Base-by-base conservation (phyloP, 345 rosid genomes). In the Pugionium dolabratum region DNA sequence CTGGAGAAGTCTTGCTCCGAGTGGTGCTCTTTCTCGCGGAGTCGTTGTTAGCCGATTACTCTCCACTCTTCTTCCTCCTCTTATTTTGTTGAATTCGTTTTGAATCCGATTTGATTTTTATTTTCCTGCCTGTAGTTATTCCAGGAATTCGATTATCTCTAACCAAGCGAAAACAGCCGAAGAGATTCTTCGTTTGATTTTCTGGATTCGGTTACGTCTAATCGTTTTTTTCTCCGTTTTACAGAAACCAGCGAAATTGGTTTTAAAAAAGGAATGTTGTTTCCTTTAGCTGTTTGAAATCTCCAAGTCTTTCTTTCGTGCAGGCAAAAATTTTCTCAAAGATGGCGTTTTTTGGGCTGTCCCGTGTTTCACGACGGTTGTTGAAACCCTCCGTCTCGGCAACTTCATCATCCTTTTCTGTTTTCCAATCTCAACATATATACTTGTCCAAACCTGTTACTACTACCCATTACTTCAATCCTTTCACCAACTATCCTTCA, bases 331-430 rank as follows among this genome's bases (percentile, higher is more conserved):
- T 32, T 44, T 37, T 25, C 26, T 6, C 25, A 43, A 75, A 54
- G 67, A 82, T 82, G 85, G 60, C 78, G 59, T 69, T 39, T 37
- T 68, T 60, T 30, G 35, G 69, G 29, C 9, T 76, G 28, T 43
- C 52, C 53, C 75, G 73, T 50, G 62, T 73, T 52, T 62, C 76
- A 11, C 62, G 72, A 29, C 59, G 64, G 62, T 59, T 63, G 29
- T 47, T 75, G 58, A 67, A 44, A 36, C 55, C 77, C 7, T 82
- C 75, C 54, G 60, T 70, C 65, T 66, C 72, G 29, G 67, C 62
- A 69, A 51, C 76, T 51, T 35, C 56, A 28, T 42, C 63, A n/a
- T 5, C 55, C 10, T 31, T 9, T 40, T 42, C 64, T 62, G 32
- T 63, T 31, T 63, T 47, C 3, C 36, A 43, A 7, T 56, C 52